Evolutionary conservation across 192 early-diverging fungal genomes (phyloP).

Genomic region (Mortierella antarctica): DNA sequence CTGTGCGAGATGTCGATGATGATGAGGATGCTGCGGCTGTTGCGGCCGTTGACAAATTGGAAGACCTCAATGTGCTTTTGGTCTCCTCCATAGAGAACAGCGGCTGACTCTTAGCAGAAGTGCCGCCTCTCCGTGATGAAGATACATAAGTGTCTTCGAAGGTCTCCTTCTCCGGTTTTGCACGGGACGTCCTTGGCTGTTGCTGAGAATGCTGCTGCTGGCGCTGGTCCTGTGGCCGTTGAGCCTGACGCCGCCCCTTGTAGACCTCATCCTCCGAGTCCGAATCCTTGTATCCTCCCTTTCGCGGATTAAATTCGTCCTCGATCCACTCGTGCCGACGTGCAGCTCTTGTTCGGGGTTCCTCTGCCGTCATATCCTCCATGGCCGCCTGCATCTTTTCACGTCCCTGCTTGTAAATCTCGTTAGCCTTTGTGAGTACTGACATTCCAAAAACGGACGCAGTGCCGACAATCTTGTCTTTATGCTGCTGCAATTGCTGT

Average conservation of each 20-base stretch:
- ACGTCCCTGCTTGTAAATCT: conserved; percentile 68
- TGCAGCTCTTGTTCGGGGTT: conserved; percentile 18
- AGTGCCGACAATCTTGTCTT: conserved; percentile 63
- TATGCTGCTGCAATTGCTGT: conserved; percentile 59
- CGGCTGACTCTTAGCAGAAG: conserved; percentile 3
- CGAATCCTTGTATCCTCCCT: conserved; percentile 35
- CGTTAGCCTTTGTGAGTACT: conserved; percentile 76
- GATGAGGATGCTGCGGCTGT: background rate
- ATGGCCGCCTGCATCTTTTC: conserved; percentile 70
- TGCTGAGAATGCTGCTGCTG: conserved; percentile 12
- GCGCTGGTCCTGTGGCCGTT: conserved; percentile 15
- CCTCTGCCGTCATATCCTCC: conserved; percentile 66
- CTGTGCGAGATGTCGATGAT: conserved; percentile 4
- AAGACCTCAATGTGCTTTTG: background rate
- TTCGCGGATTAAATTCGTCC: conserved; percentile 12
- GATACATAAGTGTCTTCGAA: conserved; percentile 54
- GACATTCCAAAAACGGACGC: conserved; percentile 69
- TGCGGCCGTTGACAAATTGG: background rate
- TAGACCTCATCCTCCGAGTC: conserved; percentile 49
- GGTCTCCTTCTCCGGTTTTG: conserved; percentile 34
- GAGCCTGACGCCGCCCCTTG: conserved; percentile 27
- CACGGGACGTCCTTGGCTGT: conserved; percentile 9
- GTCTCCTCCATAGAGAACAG: conserved; percentile 19
- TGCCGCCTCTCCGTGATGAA: conserved; percentile 36
- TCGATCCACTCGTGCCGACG: conserved; percentile 30